Evolutionary conservation across 805 yeast species (phyloP), one percentile per base, ranked within the genome.

Genomic region (Candida multigemmis): DNA sequence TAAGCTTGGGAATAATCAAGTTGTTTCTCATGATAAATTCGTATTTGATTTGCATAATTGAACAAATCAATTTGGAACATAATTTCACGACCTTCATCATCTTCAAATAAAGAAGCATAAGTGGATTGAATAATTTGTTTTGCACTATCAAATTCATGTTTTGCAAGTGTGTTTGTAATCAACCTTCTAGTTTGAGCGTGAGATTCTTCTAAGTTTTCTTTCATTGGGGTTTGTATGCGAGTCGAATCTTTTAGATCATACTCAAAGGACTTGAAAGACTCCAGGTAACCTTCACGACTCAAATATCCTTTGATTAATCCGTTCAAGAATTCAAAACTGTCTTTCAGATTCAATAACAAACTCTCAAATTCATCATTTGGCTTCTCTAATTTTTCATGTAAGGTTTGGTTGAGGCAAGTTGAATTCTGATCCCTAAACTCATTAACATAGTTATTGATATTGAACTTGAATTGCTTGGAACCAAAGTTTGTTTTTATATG

Each of bases 401-500:
- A 30, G 1, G 42, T 27, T 12, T 36, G 15, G 21, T 49, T 37
- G 12, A 50, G 26, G 10, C 36, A 37, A 17, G 36, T 40, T 19
- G 45, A 42, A 20, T 38, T 38, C 16, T 45, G 44, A 3, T 41
- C 36, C 36, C 74, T 76, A 50, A 66, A 60, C 8, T 50, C 50
- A 14, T 56, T 49, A 20, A 73, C 64, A 44, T 75, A 74, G 21
- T 64, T 60, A 22, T 62, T 58, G 32, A 80, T 74, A 44, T 80
- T 80, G 41, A 68, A 80, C 27, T 59, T 53, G 46, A 80, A 80
- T 27, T 69, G 75, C 28, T 60, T 50, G 28, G 57, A 50, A 2
- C 78, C 78, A 26, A 78, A 74, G 40, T 79, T 77, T 3, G 78
- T 63, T 7, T 44, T 44, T 4, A 76, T 51, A 9, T 25, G 34